Evolutionary conservation across 495 filamentous ascomycete genomes (phyloP), one percentile per base, ranked within the genome.

Genomic region (Amniculicola lignicola): DNA sequence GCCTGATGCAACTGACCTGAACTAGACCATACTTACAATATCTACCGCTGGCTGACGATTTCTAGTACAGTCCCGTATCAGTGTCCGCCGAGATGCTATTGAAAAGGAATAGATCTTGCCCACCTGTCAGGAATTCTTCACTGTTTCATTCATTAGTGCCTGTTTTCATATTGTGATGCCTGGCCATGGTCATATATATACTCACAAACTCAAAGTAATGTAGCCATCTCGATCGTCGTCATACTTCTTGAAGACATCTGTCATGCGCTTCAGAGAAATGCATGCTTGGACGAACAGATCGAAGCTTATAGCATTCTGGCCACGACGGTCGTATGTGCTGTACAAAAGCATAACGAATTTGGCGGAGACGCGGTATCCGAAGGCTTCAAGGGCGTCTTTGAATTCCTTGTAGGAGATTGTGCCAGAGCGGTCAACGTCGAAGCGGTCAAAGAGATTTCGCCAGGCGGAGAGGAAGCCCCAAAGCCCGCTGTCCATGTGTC

Each of bases 241-340:
- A 72, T 97, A 98, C 68, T 87, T 89, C 82, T 98, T 98, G 70
- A 98, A 98, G 16, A 96, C 92, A 70, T 98, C 93, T 57, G 93
- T 98, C 92, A 98, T 96, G 54, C 94, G 79, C 80, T 96, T 94
- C 62, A 98, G 75, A 66, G 82, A 86, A 65, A 98, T 98, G 69
- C 93, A 97, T 24, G 89, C 90, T 76, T 98, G 93, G 59, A 98
- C 93, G 69, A 97, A 98, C 42, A 98, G 73, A 77, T 98, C 93
- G 65, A 98, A 97, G 71, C 86, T 89, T 79, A 98, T 75, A 54
- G 81, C 78, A 35, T 70, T 57, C 51, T 63, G 59, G 42, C 59
- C 69, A 40, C 66, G 53, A 64, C 79, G 70, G 65, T 80, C 85
- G 62, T 84, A 88, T 10, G 82, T 83, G 22, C 73, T 70, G 70